phyloP scores from a whole-genome alignment of 2,329 filamentous ascomycete species.

The Coniella lustricola region DNA sequence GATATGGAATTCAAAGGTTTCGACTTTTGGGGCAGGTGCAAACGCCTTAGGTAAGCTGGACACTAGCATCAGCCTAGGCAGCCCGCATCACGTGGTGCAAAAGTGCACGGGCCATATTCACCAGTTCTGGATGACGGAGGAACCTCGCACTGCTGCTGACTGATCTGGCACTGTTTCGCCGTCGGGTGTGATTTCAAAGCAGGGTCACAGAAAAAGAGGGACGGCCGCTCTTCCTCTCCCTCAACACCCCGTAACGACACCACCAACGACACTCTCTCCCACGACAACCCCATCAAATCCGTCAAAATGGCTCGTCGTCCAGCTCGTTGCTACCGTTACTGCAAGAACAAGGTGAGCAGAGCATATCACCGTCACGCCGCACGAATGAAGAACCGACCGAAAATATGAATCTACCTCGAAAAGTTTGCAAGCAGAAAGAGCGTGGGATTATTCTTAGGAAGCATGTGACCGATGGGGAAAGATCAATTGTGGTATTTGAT shows the following conservation, averaged over 20 bases:
- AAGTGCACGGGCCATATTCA: slow-evolving; percentile 2
- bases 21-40: slow-evolving; percentile 10
- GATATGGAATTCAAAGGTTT: not conserved
- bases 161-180: not conserved
- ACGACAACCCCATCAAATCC: slow-evolving; percentile 42
- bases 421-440: not conserved
- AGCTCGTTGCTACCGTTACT: slow-evolving; percentile 99
- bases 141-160: slow-evolving; percentile 1
- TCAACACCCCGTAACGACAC: slow-evolving; percentile 15
- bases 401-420: not conserved
- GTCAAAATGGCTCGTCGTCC: slow-evolving; percentile 99
- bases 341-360: slow-evolving; percentile 97
- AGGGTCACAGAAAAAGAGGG: slow-evolving; percentile 21
- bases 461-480: too few species aligned
- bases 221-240: slow-evolving; percentile 19
- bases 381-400: not conserved
- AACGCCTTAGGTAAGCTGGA: not conserved
- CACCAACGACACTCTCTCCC: slow-evolving; percentile 32
- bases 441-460: too few species aligned
- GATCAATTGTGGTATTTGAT: too few species aligned
- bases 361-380: slow-evolving; percentile 3
- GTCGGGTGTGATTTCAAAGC: slow-evolving; percentile 48
- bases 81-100: slow-evolving; percentile 14
- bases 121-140: not conserved
- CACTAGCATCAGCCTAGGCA: not conserved